Conservation (phyloP, 2,329 filamentous ascomycete species). For the Capronia americana region DNA sequence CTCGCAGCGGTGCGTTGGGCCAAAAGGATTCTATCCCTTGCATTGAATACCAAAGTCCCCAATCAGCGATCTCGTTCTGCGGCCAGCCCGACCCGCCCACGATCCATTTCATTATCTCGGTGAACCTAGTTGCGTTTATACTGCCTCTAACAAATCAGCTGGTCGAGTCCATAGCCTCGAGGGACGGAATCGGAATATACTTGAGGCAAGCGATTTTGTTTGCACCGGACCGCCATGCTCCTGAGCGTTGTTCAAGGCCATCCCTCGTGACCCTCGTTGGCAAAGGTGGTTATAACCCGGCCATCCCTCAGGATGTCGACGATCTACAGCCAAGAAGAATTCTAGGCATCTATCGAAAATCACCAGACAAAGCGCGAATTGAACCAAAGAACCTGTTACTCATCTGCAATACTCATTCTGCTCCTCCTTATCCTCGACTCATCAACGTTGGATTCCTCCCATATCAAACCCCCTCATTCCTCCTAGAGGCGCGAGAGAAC, state of each 20-base stretch:
- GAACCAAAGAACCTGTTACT: background rate
- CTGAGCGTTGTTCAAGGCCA: slow-evolving; percentile 11
- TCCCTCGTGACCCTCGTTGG: slow-evolving; percentile 6
- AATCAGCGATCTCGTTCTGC: slow-evolving; percentile 21
- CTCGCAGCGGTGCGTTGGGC: slow-evolving; percentile 34
- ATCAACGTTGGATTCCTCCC: background rate
- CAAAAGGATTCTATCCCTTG: slow-evolving; percentile 26
- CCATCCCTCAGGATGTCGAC: slow-evolving; percentile 21
- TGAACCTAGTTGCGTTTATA: slow-evolving; percentile 20
- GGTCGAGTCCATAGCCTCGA: slow-evolving; percentile 31
- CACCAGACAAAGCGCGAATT: slow-evolving; percentile 4
- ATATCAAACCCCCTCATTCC: background rate
- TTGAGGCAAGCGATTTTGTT: slow-evolving; percentile 23
- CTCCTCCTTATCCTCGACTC: background rate
- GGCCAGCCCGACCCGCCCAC: slow-evolving; percentile 19
- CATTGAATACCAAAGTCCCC: slow-evolving; percentile 30
- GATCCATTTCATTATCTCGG: slow-evolving; percentile 19
- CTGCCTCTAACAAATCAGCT: slow-evolving; percentile 25
- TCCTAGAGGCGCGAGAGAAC: background rate
- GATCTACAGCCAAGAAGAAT: slow-evolving; percentile 14
- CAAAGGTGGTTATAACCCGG: slow-evolving; percentile 18
- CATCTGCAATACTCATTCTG: background rate
- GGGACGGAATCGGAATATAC: slow-evolving; percentile 8
- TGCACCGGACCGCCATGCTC: slow-evolving; percentile 19
- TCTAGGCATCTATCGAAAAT: slow-evolving; percentile 30